Evolutionary conservation across 2,329 filamentous ascomycete genomes (phyloP), one percentile per base, ranked within the genome.

Genomic region (Trichoderma koningiopsis): DNA sequence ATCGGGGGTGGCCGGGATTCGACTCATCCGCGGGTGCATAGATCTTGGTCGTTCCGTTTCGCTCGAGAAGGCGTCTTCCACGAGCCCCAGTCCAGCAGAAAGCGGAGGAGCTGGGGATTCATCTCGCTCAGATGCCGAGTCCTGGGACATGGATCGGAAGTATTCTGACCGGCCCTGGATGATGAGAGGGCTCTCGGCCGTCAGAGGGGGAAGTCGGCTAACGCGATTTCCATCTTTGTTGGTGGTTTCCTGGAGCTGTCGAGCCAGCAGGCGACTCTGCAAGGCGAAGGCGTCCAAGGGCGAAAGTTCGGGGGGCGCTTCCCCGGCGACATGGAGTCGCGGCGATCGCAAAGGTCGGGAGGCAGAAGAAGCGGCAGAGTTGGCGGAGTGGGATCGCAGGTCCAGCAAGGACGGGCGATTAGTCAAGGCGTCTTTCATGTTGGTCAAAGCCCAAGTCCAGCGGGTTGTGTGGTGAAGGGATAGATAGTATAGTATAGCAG

Each of bases 271-370:
- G 69, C 95, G 91, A 75, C 94, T 96, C 77, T 98, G 95, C 71
- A 95, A 86, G 27, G 95, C 95, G 78, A 99, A 96, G 59, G 95
- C 95, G 85, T 99, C 96, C 72, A 99, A 87, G 13, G 96, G 96
- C 8, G 96, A 98, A 68, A 98, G 86, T 64, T 96, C 92, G 5
- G 96, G 96, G 24, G 96, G 95, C 1, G 92, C 87, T 74, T 95
- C 92, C 71, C 92, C 92, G 69, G 91, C 91, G 69, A 92, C 85
- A 79, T 94, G 91, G 70, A 93, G 83, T 71, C 91, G 89, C 53
- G 92, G 91, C n/a, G 92, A 94, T 72, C 86, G 84, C 40, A 90
- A 80, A n/a, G 88, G 86, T 67, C 84, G 85, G 22, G 83, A 76
- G 13, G 83, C 76, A 13, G 81, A 74, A 61, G 82, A 82, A 27